Evolutionary conservation across 1,139 yeast species (phyloP), one percentile per base, ranked within the genome.

Genomic region (Scheffersomyces lignicola): DNA sequence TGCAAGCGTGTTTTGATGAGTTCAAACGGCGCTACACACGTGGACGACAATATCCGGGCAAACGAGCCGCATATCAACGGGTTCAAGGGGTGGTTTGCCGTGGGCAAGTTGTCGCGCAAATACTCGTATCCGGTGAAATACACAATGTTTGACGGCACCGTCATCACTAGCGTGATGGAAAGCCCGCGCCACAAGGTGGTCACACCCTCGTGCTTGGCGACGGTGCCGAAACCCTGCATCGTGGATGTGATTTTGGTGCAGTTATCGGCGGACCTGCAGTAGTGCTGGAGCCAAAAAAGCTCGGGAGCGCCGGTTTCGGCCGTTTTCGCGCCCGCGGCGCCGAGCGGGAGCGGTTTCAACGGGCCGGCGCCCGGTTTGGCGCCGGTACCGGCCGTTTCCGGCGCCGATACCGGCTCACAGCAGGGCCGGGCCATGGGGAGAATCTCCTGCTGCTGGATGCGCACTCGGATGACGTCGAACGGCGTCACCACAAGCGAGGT

Each of bases 61-160:
- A 83, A 44, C 0, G 92, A 78, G 1, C 99, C 99, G 54, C 97
- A 88, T 0, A 87, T 25, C 34, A 92, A 62, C 1, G 98, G 97
- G 45, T 87, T 89, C 14, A 85, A 39, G 22, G 66, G 57, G 21
- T 64, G 69, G 11, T 65, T 49, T 12, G 58, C 52, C 13, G 87
- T 51, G 0, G 92, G 90, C 1, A 92, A 82, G 18, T 69, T 66
- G 49, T 88, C 96, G 45, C 96, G 64, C 31, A 90, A 65, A 42
- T 83, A 76, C 49, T 92, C 99, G 55, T 92, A 92, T 0, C 97
- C 96, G 3, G 95, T 85, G 61, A 89, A 92, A 55, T 92, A 94
- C 6, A 92, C 92, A 38, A 92, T 86, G 51, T 90, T 92, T 1
- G 97, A 78, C 0, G 99, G 99, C 0, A 90, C 68, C 0, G 97